Evolutionary conservation across 148 eudicot species (phyloP), one percentile per base, ranked within the genome.

Genomic region (Vaccinium vitisidaea): DNA sequence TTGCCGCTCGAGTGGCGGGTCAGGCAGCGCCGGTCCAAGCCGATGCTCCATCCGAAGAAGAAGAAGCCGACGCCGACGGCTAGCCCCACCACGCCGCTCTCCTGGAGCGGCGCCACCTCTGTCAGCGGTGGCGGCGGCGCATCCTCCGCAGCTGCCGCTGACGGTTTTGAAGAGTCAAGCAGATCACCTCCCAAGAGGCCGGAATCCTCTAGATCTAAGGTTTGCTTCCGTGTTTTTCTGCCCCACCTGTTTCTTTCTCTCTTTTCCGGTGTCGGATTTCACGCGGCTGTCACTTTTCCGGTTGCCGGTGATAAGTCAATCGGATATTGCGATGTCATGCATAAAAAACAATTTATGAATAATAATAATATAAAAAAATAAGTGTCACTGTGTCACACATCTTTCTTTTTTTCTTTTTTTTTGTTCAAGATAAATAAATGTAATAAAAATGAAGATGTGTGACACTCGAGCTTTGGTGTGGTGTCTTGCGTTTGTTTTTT

Each of bases 41-140:
- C 86, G 18, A 82, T 54, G 49, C 11, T 55, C n/a, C 79, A 59
- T 7, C 19, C 76, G 48, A 15, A 70, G 8, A 30, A 80, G 69
- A 83, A 80, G 69, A 83, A 83, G 54, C 75, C 55, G n/a, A 19
- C 88, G 9, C 75, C 85, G 16, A 76, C 91, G 55, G 88, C 88
- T 63, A 89, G 91, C 76, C 93, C 93, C 54, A 86, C 88, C 55
- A 91, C 93, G 25, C 93, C 93, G 4, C 88, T 91, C 32, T 91
- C 91, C 46, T 89, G 91, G 91, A 88, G 84, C 81, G 87, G 87
- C 70, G 91, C 83, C 73, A 87, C 89, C 39, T 87, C 87, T 21
- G 55, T 77, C 87, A 88, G 92, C 88, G 86, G 89, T 49, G 81
- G 80, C 23, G 70, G 70, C 50, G n/a, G 48, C 25, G 67, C 63